Evolutionary conservation across 2,329 filamentous ascomycete genomes (phyloP).

Genomic region (Diatrype stigma): DNA sequence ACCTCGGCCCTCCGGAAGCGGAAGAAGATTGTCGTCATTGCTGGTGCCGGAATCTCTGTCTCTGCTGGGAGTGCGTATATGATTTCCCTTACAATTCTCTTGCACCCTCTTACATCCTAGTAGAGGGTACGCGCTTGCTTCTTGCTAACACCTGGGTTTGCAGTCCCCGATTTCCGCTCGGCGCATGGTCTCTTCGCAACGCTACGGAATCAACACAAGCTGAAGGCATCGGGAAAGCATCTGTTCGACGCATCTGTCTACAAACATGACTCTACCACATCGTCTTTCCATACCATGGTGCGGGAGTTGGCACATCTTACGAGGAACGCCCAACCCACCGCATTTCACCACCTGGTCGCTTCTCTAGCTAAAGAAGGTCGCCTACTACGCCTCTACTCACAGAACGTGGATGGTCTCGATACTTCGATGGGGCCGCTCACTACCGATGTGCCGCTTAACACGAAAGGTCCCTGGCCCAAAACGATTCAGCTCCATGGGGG

Average conservation of each 20-base stretch:
- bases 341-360: slow-evolving; percentile 90
- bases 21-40: slow-evolving; percentile 95
- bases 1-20: slow-evolving; percentile 75
- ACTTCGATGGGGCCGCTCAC: slow-evolving; percentile 74
- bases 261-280: slow-evolving; percentile 82
- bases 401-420: slow-evolving; percentile 96
- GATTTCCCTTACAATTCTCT: neutral
- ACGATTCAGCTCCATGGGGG: slow-evolving; percentile 94
- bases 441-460: slow-evolving; percentile 74
- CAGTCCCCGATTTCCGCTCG: slow-evolving; percentile 93
- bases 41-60: slow-evolving; percentile 94
- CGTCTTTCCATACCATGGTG: slow-evolving; percentile 94
- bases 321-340: slow-evolving; percentile 71
- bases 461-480: slow-evolving; percentile 86
- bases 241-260: slow-evolving; percentile 98
- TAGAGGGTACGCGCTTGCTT: slow-evolving; percentile 10
- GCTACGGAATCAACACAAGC: slow-evolving; percentile 78
- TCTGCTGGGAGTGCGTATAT: slow-evolving; percentile 67
- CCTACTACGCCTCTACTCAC: slow-evolving; percentile 84
- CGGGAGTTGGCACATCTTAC: slow-evolving; percentile 79
- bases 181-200: slow-evolving; percentile 84
- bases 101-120: slow-evolving; percentile 15
- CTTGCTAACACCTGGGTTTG: slow-evolving; percentile 17
- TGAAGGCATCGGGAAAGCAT: slow-evolving; percentile 90
- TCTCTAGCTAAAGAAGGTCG: slow-evolving; percentile 84